Evolutionary conservation across 805 yeast genomes (phyloP), one percentile per base, ranked within the genome.

Genomic region (Blastobotrys mokoenaii): DNA sequence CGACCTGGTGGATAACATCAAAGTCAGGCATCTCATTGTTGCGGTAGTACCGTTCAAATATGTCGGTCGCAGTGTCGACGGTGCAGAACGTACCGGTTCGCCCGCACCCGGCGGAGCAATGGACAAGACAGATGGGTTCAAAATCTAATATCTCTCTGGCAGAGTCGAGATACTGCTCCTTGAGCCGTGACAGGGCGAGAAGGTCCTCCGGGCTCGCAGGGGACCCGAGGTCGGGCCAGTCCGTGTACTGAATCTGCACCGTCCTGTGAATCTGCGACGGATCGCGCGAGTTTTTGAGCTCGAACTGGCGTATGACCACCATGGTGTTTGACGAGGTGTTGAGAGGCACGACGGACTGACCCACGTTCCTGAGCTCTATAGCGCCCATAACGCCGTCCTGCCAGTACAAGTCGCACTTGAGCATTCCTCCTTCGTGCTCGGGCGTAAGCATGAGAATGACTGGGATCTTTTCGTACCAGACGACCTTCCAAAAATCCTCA

Each of bases 51-150:
- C 36, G 42, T n/a, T 40, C 55, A 66, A 74, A 65, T 29, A 69
- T 63, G 51, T 73, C 74, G 10, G 72, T 62, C 10, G 64, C 54
- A 38, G 62, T 51, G 56, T 70, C 61, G 52, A 66, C 53, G 35
- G 72, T 47, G 54, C 69, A 83, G 59, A 84, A 82, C 2, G 96
- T 84, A 2, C 98, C 98, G 0, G 97, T 90, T 47, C 98, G 73
- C 8, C 98, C 98, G 63, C 96, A 90, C 0, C 98, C 98, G 1
- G 97, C 97, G 11, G 95, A 83, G 63, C 98, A 90, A 66, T 90
- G 97, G 35, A 84, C 86, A 38, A 87, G 58, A 18, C 37, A 16
- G 30, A 32, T 25, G 10, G 56, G 52, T 20, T 51, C 53, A 11
- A 14, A n/a, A 18, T 37, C 29, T 4, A 16, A 18, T 25, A n/a